Base-by-base conservation (phyloP, 2,329 filamentous ascomycete species). In the Conoideocrella luteorostrata region DNA sequence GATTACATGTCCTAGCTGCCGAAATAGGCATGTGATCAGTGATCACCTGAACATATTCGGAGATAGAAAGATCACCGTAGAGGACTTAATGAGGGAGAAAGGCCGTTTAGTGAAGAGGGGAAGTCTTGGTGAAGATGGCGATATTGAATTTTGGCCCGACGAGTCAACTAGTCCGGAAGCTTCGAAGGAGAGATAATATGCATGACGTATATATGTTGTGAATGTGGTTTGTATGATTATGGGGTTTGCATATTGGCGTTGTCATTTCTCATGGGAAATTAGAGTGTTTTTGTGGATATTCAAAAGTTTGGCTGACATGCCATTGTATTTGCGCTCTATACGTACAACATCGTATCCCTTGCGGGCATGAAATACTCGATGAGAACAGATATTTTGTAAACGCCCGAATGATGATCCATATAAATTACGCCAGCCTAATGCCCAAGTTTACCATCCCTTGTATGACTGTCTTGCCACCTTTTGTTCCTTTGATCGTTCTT, bases 121-220 rank as follows among this genome's bases (percentile, higher is more conserved):
- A 15, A 78, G 76, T 22, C 59, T 90, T 24, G 80, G 84, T 41
- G 78, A 81, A 52, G 82, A 90, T 52, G 88, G 88, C n/a, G 86
- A 95, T 60, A 69, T 96, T 38, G 91, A 97, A 63, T 93, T 96
- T 54, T 95, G 89, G 84, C 84, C 86, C 23, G 87, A 95, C 51
- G 80, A 82, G 13, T 66, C 42, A 39, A 48, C 60, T 21, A 21
- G 21, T 17, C 26, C 15, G 24, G 32, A 22, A 10, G 18, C 11
- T 6, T 39, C 24, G 9, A 29, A 17, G 13, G 22, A 32, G 7
- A 18, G 33, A 34, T 39, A 28, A 44, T 39, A 15, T 13, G 23
- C 15, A 22, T 36, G 11, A n/a, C n/a, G 11, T 22, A 24, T 11
- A 36, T 13, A 22, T 13, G 15, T 21, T 11, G 12, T 21, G 32